Evolutionary conservation across 305 asterid genomes (phyloP).

Genomic region (Solanum chacoense): DNA sequence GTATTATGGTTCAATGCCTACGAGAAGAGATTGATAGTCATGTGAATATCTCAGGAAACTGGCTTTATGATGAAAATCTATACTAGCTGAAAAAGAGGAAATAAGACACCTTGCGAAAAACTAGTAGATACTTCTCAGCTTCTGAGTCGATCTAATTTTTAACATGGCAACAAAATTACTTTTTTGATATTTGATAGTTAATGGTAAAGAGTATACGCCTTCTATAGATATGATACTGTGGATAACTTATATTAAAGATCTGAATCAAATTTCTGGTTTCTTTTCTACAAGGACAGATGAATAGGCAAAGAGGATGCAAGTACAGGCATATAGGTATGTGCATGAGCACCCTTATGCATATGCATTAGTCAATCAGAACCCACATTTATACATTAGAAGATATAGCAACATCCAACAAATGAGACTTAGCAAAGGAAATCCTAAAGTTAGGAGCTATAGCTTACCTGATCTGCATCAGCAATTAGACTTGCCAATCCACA

Average conservation of each 20-base stretch:
- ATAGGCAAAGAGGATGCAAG: background rate
- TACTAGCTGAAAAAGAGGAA: background rate
- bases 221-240: background rate
- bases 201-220: background rate
- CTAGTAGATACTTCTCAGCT: background rate
- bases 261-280: background rate
- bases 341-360: background rate
- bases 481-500: constrained; percentile 76
- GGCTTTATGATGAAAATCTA: background rate
- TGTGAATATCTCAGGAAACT: background rate
- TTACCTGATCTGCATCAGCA: constrained; percentile 57
- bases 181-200: background rate
- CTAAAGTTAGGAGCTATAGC: background rate
- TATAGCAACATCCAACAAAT: background rate
- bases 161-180: background rate
- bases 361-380: background rate
- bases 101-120: background rate
- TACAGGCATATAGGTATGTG: background rate
- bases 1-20: constrained; percentile 1
- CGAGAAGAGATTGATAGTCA: background rate
- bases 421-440: background rate
- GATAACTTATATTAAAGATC: background rate
- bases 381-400: background rate
- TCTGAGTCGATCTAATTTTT: background rate
- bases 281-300: background rate